Conservation (phyloP, 2,329 filamentous ascomycete species). For the Penicillium frequentans region DNA sequence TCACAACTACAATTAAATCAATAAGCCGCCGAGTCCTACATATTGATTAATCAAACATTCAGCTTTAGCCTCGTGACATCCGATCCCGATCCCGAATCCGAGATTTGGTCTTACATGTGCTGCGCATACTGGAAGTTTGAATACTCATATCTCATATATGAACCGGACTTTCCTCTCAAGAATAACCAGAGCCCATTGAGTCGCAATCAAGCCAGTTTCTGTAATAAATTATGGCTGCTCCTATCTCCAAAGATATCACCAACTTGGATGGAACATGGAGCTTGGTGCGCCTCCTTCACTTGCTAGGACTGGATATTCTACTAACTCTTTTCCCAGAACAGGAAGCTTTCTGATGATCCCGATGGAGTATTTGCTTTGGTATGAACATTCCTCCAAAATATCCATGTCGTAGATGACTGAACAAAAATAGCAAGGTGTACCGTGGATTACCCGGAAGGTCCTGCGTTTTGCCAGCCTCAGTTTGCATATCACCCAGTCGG, state of each 20-base stretch:
- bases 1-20: background rate
- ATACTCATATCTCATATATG: background rate
- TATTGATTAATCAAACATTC: background rate
- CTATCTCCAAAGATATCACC: background rate
- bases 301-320: background rate
- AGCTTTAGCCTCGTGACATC: background rate
- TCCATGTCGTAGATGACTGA: background rate
- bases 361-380: constrained; percentile 18
- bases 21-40: background rate
- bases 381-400: background rate
- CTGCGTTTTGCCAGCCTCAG: constrained; percentile 14
- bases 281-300: constrained; percentile 5
- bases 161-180: background rate
- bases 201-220: background rate
- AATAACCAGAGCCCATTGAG: background rate
- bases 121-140: background rate
- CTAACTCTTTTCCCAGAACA: constrained; percentile 9
- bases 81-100: constrained; percentile 19
- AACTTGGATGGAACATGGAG: constrained; percentile 17
- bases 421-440: constrained; percentile 17
- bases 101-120: background rate
- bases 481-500: constrained; percentile 13
- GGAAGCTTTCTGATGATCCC: constrained; percentile 18
- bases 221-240: constrained; percentile 5
- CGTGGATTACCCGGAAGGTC: constrained; percentile 15